phyloP scores from a whole-genome alignment of 1,284 basidiomycete genomes.

The Violaceomyces palustris region DNA sequence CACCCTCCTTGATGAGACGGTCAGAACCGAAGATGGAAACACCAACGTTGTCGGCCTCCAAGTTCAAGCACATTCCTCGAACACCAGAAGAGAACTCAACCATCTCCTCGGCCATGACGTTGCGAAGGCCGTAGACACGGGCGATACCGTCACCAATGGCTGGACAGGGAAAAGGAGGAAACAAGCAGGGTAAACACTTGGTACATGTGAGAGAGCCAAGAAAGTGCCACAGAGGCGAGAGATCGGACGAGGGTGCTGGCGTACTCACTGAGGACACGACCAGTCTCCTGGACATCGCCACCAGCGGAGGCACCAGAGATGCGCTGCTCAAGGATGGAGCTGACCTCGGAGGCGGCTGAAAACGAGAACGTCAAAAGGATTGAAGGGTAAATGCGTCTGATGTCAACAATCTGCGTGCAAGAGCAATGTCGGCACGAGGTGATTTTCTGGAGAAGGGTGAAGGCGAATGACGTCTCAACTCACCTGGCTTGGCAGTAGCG shows the following conservation, averaged over 20 bases:
- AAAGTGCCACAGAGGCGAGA: neutral
- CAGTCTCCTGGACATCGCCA: slow-evolving; percentile 96
- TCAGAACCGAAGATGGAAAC: slow-evolving; percentile 99
- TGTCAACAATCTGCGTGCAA: neutral
- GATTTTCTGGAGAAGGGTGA: neutral
- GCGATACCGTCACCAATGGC: slow-evolving; percentile 99
- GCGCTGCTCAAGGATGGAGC: slow-evolving; percentile 95
- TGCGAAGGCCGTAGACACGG: slow-evolving; percentile 82
- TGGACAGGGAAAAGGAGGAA: slow-evolving; percentile 47
- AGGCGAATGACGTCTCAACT: slow-evolving; percentile 37
- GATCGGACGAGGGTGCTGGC: neutral
- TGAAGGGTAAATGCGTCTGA: no score
- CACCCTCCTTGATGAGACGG: slow-evolving; percentile 98
- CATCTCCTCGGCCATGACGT: slow-evolving; percentile 96
- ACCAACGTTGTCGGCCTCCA: slow-evolving; percentile 99
- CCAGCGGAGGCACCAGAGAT: slow-evolving; percentile 86
- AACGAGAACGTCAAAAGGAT: neutral
- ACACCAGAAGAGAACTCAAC: slow-evolving; percentile 99
- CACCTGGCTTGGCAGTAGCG: slow-evolving; percentile 96
- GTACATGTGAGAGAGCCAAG: neutral
- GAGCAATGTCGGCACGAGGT: neutral
- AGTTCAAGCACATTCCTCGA: slow-evolving; percentile 86
- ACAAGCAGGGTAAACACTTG: neutral
- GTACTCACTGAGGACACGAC: slow-evolving; percentile 86
- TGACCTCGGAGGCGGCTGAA: slow-evolving; percentile 94